Base-by-base conservation (phyloP, 352 stramenopile species). In the Pythium angustatum region DNA sequence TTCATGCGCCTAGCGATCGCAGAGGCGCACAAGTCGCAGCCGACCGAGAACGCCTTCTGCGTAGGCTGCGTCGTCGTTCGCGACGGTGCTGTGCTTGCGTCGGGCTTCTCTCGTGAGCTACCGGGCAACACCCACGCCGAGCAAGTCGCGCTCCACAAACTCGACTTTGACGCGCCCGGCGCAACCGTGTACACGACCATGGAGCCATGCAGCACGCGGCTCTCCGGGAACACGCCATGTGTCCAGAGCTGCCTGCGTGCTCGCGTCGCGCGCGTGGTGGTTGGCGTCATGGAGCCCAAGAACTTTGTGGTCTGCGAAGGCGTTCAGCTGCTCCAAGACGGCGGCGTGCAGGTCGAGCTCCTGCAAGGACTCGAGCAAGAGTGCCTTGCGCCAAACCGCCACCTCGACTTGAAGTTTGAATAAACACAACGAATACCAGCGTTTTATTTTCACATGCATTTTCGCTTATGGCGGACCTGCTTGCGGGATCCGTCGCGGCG, bases 151-250 rank as follows among this genome's bases (percentile, higher is more conserved):
- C 75, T 96, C 36, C 62, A 79, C 26, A 96, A 96, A 72, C 83
- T 96, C 44, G 71, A 71, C 51, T 92, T 91, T 34, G 58, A 87
- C 30, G 88, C 87, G 11, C 28, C 58, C 2, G 78, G 72, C 21
- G 69, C 81, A n/a, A 94, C 85, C 3, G 73, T 96, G 27, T 96
- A 94, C 74, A 94, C 87, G 24, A 96, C 87, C 12, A 96, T 96
- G 88, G 88, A 96, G 80, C 87, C 88, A 4, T 96, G 88, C 69
- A 94, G 84, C 73, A 76, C 66, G 63, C 77, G 88, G n/a, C 72
- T 94, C n/a, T 96, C 87, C 11, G 87, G 85, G 2, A 96, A 95
- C 49, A 77, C 78, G 36, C 78, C 87, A 15, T 96, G 88, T 62
- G 89, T 94, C 10, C 75, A 90, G 57, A 91, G 75, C 50, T 94